Percentiles rank a stretch among this genome's conserved stretches.
phyloP scores from a whole-genome alignment of 495 filamentous ascomycete species.

The Talaromyces adpressus region DNA sequence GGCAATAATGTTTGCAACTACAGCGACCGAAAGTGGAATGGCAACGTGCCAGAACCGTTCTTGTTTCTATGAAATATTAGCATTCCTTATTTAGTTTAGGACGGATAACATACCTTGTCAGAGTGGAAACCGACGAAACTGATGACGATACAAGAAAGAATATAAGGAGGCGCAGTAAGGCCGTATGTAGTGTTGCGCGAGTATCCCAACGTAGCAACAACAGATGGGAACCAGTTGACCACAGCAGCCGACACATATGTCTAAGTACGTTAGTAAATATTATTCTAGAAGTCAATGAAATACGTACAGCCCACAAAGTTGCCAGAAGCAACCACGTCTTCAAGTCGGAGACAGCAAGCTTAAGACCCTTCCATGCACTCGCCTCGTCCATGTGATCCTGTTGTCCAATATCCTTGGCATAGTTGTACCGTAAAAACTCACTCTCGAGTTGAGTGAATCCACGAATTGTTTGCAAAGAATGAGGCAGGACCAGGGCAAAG shows the following conservation, averaged over 20 bases:
- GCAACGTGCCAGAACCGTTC: slow-evolving; percentile 12
- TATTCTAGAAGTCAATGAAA: not conserved
- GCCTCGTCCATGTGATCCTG: slow-evolving; percentile 14
- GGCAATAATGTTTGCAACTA: slow-evolving; percentile 13
- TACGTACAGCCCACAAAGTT: slow-evolving; percentile 4
- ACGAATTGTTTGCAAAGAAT: slow-evolving; percentile 14
- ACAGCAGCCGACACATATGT: slow-evolving; percentile 67
- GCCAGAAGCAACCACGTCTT: slow-evolving; percentile 16
- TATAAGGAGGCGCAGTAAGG: slow-evolving; percentile 71
- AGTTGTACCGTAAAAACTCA: slow-evolving; percentile 16
- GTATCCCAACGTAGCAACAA: slow-evolving; percentile 69
- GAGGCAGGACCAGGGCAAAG: slow-evolving; percentile 13
- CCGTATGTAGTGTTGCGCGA: slow-evolving; percentile 61
- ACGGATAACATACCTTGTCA: slow-evolving; percentile 7
- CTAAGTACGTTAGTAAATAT: slow-evolving; percentile 11
- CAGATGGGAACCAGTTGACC: slow-evolving; percentile 84
- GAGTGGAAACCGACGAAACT: slow-evolving; percentile 12
- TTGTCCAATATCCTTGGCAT: slow-evolving; percentile 16
- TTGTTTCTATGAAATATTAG: slow-evolving; percentile 11
- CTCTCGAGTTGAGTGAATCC: slow-evolving; percentile 20
- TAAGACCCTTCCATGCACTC: slow-evolving; percentile 14
- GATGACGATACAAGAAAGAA: slow-evolving; percentile 57
- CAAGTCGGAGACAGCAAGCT: slow-evolving; percentile 13
- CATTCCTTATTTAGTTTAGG: not conserved
- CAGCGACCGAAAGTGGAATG: slow-evolving; percentile 8